phyloP scores from a whole-genome alignment of 805 yeast species.

The Kazachstania psychrophila region DNA sequence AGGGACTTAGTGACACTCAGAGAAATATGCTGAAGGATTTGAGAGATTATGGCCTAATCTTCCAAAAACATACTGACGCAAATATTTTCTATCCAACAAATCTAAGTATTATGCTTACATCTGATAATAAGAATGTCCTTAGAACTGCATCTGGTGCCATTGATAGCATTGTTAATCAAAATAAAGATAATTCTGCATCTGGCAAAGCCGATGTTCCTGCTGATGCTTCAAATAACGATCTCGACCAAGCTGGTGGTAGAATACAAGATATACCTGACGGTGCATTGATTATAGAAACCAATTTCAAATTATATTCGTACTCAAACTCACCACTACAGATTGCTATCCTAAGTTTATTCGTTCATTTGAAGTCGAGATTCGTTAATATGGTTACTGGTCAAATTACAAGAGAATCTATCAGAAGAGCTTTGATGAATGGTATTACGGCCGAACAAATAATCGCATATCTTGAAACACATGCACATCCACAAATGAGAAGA shows the following conservation, averaged over 20 bases:
- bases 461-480: conserved; percentile 79
- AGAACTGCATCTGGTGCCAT: conserved; percentile 69
- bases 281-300: conserved; percentile 82
- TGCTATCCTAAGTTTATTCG: conserved; percentile 83
- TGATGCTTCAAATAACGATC: conserved; percentile 19
- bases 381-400: conserved; percentile 90
- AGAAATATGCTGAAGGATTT: conserved; percentile 78
- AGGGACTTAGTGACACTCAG: conserved; percentile 71
- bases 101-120: conserved; percentile 79
- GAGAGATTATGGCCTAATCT: conserved; percentile 84
- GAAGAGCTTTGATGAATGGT: conserved; percentile 77
- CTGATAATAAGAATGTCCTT: conserved; percentile 58
- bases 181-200: conserved; percentile 10
- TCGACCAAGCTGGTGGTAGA: conserved; percentile 21
- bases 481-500: conserved; percentile 83
- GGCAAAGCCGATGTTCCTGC: conserved; percentile 10
- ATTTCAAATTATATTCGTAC: conserved; percentile 86
- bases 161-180: conserved; percentile 48
- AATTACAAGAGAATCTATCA: conserved; percentile 82
- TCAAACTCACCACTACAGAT: conserved; percentile 92
- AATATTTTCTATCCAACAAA: conserved; percentile 81
- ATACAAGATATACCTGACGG: conserved; percentile 37
- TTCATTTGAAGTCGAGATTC: conserved; percentile 75
- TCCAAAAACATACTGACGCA: conserved; percentile 49
- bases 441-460: conserved; percentile 93